These are phyloP conservation scores for Colletotrichum lini DNA, from an alignment of 2,329 filamentous ascomycete genomes.

Conservation along the genomic window DNA sequence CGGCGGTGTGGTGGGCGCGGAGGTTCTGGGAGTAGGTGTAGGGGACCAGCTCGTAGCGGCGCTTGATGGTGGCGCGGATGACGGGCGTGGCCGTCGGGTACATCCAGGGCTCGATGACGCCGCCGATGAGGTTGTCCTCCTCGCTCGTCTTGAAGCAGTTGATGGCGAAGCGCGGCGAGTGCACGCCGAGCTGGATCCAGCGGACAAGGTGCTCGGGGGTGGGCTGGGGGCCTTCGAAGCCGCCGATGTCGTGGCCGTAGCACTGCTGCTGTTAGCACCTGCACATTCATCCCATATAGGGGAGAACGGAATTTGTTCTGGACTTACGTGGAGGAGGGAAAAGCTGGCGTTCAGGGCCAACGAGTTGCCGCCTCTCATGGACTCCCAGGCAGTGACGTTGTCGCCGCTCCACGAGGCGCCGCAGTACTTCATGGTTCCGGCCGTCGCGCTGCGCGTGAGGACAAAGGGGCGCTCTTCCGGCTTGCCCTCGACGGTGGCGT, in stretches of 20 bases:
- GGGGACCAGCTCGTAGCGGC: constrained; percentile 79
- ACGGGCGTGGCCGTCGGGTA: constrained; percentile 76
- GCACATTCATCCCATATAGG: neutral
- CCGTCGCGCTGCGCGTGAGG: constrained; percentile 78
- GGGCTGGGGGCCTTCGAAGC: constrained; percentile 82
- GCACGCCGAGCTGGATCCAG: constrained; percentile 80
- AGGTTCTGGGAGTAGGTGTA: constrained; percentile 79
- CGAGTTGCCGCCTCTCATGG: constrained; percentile 80
- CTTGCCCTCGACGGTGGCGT: constrained; percentile 72
- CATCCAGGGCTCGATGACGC: constrained; percentile 86
- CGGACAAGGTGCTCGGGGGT: constrained; percentile 78
- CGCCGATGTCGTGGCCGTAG: constrained; percentile 82
- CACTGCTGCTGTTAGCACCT: constrained; percentile 56
- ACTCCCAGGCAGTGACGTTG: constrained; percentile 81
- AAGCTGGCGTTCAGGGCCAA: constrained; percentile 78
- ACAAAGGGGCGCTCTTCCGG: constrained; percentile 76
- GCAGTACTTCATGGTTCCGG: constrained; percentile 78
- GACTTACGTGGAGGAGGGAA: constrained; percentile 71
- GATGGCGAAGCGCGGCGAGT: constrained; percentile 80
- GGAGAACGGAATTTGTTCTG: neutral
- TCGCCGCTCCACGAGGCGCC: constrained; percentile 83
- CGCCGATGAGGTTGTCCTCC: constrained; percentile 75
- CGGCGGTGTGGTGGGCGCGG: constrained; percentile 71
- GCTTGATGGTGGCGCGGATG: constrained; percentile 76
- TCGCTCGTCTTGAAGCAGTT: constrained; percentile 83